Conservation (phyloP, 192 early-diverging fungal genomes). For the Funneliformis mosseae region DNA sequence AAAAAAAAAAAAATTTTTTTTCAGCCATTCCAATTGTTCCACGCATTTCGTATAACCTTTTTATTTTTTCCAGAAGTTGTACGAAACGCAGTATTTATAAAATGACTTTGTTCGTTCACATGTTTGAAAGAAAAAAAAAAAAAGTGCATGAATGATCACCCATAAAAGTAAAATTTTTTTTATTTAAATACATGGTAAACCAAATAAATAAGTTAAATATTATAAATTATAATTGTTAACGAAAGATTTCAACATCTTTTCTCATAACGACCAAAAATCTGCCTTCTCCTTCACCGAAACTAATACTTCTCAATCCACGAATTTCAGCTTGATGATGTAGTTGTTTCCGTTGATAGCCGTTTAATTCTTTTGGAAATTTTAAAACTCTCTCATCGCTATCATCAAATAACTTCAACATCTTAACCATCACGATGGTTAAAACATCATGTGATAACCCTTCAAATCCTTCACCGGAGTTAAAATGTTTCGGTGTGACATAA, state of each 20-base stretch:
- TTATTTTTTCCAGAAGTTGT: neutral
- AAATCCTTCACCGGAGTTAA: neutral
- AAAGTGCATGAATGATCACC: too few relatives aligned
- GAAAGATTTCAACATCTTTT: constrained; percentile 27
- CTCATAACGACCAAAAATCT: constrained; percentile 33
- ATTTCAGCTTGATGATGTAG: constrained; percentile 32
- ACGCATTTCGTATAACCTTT: neutral
- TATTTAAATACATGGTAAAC: too few relatives aligned
- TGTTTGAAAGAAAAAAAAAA: too few relatives aligned
- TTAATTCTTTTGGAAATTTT: constrained; percentile 28
- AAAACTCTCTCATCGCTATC: constrained; percentile 25
- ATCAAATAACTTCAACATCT: constrained; percentile 20
- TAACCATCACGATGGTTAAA: constrained; percentile 12
- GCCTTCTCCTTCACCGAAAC: constrained; percentile 32
- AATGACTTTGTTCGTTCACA: neutral
- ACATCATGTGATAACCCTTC: neutral
- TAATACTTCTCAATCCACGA: constrained; percentile 25
- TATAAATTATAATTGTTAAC: neutral
- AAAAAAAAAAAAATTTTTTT: too few relatives aligned
- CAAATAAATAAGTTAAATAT: neutral
- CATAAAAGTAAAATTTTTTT: too few relatives aligned
- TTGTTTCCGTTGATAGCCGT: constrained; percentile 22
- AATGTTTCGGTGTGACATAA: constrained; percentile 15
- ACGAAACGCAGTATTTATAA: neutral
- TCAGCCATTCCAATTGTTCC: neutral